Evolutionary conservation across 768 basidiomycete genomes (phyloP).

Genomic region (Fomitopsis serialis): DNA sequence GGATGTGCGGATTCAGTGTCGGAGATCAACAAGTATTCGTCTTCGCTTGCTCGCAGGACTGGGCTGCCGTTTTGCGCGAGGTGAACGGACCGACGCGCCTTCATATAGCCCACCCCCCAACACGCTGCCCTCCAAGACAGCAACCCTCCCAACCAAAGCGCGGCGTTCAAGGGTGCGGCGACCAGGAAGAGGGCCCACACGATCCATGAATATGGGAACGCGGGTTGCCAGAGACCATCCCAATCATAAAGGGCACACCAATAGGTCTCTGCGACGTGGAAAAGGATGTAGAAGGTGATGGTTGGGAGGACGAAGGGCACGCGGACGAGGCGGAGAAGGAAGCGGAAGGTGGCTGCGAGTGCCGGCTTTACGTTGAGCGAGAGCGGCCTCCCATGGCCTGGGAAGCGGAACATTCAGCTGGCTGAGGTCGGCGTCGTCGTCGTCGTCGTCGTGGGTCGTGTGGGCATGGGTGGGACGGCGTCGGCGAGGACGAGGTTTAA

Average conservation of each 20-base stretch:
- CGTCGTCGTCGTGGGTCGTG: neutral
- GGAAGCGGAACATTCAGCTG: neutral
- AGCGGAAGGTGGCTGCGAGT: neutral
- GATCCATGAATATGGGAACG: neutral
- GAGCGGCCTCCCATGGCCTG: neutral
- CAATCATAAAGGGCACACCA: neutral
- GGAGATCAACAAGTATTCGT: neutral
- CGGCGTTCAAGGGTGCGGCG: neutral
- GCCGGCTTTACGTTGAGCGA: neutral
- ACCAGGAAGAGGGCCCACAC: neutral
- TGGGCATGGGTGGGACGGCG: too few species aligned
- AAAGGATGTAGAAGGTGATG: neutral
- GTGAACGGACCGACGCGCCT: neutral
- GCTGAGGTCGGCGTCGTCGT: too few species aligned
- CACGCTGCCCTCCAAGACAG: neutral
- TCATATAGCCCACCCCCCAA: neutral
- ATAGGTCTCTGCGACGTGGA: neutral
- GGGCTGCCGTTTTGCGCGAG: neutral
- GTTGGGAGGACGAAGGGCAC: constrained; percentile 1
- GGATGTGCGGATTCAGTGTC: neutral
- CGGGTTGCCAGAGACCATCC: neutral
- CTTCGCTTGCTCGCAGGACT: neutral
- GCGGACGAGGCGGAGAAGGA: neutral
- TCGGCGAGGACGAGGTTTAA: too few species aligned
- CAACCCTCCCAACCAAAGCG: neutral